A percentile compares a stretch with the other conserved stretches of the same genome.
Conservation (phyloP, 2,329 filamentous ascomycete genomes). For the Ciborinia camelliae region DNA sequence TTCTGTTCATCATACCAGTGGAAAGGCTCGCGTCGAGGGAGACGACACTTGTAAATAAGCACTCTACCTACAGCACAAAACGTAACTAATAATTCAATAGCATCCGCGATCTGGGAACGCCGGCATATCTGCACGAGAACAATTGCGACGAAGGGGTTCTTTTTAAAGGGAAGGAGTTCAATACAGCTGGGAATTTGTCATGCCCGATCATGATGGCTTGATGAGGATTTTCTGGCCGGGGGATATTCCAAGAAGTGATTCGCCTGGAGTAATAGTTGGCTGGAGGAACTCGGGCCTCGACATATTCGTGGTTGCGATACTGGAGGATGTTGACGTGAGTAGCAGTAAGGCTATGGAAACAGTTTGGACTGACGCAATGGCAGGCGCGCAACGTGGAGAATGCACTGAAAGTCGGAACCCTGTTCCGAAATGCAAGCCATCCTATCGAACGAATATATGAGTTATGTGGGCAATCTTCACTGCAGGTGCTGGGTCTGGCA, state of each 20-base stretch:
- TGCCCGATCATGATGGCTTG: slow-evolving; percentile 77
- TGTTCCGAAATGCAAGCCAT: slow-evolving; percentile 80
- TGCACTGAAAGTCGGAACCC: slow-evolving; percentile 76
- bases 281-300: slow-evolving; percentile 93
- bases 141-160: slow-evolving; percentile 88
- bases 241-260: slow-evolving; percentile 68
- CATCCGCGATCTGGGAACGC: slow-evolving; percentile 75
- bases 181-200: slow-evolving; percentile 43
- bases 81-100: slow-evolving; percentile 45
- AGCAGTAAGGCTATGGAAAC: slow-evolving; percentile 11
- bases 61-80: slow-evolving; percentile 25
- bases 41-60: slow-evolving; percentile 65
- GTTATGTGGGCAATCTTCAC: slow-evolving; percentile 74
- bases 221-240: slow-evolving; percentile 99
- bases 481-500: slow-evolving; percentile 82
- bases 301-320: slow-evolving; percentile 81
- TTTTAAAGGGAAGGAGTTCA: slow-evolving; percentile 57
- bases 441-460: slow-evolving; percentile 77
- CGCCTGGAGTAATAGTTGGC: slow-evolving; percentile 84
- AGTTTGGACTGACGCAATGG: slow-evolving; percentile 29
- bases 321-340: slow-evolving; percentile 86
- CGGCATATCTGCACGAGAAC: slow-evolving; percentile 91
- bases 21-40: slow-evolving; percentile 79
- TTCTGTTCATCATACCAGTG: slow-evolving; percentile 78
- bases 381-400: slow-evolving; percentile 70